Percentiles rank a stretch among this genome's conserved stretches.
Evolutionary conservation across 148 eudicot species (phyloP).

Genomic region (Drosera capensis): DNA sequence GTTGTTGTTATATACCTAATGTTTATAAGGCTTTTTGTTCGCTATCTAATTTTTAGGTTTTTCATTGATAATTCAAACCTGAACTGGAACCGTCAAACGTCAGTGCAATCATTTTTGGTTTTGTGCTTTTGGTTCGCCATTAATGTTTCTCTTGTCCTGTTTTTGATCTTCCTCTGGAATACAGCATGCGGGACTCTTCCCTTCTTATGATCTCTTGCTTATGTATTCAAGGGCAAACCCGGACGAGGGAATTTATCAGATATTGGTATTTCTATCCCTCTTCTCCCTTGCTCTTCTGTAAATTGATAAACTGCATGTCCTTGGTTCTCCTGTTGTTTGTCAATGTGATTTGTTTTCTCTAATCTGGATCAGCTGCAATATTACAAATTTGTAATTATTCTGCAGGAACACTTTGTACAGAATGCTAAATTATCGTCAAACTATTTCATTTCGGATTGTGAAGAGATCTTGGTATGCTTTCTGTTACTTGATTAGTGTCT

Average conservation of each 20-base stretch:
- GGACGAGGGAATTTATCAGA: slow-evolving; percentile 38
- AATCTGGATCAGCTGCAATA: not conserved
- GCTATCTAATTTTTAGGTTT: too few relatives aligned
- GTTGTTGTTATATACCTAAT: not conserved
- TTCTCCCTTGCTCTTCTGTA: not conserved
- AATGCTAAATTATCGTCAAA: slow-evolving; percentile 66
- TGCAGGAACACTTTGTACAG: slow-evolving; percentile 73
- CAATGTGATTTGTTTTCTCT: not conserved
- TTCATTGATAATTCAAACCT: too few relatives aligned
- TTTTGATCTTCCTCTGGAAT: slow-evolving; percentile 8
- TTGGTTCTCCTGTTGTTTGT: too few relatives aligned
- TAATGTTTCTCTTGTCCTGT: not conserved
- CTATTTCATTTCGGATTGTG: slow-evolving; percentile 70
- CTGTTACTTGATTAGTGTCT: too few relatives aligned
- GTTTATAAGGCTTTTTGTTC: too few relatives aligned
- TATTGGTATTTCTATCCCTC: slow-evolving; percentile 37
- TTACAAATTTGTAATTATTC: slow-evolving; percentile 5
- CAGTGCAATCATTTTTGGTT: not conserved
- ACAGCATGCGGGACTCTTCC: slow-evolving; percentile 90
- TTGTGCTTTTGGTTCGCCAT: not conserved
- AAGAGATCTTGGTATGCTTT: slow-evolving; percentile 58
- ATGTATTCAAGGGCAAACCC: slow-evolving; percentile 71
- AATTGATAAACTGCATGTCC: not conserved
- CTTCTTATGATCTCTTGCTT: slow-evolving; percentile 64
- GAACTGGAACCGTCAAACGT: too few relatives aligned